phyloP scores from a whole-genome alignment of 2,329 filamentous ascomycete species.

The Xylaria sp. region DNA sequence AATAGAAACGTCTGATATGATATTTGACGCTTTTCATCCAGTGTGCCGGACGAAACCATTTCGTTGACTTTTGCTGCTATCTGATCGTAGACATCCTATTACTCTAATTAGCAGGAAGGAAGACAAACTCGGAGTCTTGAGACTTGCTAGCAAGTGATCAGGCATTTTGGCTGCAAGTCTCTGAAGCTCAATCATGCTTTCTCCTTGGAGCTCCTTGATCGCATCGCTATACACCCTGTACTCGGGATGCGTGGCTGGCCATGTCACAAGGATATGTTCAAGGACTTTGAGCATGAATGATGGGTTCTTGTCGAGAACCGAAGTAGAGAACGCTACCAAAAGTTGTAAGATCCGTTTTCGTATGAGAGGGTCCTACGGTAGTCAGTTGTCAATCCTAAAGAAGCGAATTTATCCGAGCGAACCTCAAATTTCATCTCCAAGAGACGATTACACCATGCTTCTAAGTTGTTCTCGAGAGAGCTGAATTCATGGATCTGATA shows the following conservation, averaged over 20 bases:
- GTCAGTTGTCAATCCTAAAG: conserved; percentile 36
- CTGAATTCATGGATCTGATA: conserved; percentile 61
- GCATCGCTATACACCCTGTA: conserved; percentile 83
- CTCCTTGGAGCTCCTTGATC: conserved; percentile 85
- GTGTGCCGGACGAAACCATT: conserved; percentile 75
- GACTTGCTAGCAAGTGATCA: conserved; percentile 79
- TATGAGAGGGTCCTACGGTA: conserved; percentile 76
- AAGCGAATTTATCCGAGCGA: conserved; percentile 28
- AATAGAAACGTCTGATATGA: conserved; percentile 92
- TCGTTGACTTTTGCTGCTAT: conserved; percentile 85
- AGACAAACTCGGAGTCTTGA: background rate
- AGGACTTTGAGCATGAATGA: conserved; percentile 88
- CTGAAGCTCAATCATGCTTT: conserved; percentile 88
- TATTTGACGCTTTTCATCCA: conserved; percentile 85
- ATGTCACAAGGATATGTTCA: conserved; percentile 88
- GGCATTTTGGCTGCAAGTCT: conserved; percentile 90
- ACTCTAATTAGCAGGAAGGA: conserved; percentile 38
- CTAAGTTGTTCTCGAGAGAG: conserved; percentile 70
- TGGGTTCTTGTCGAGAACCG: conserved; percentile 78
- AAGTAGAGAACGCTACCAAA: conserved; percentile 85
- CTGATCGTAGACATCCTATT: conserved; percentile 82
- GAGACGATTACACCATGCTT: conserved; percentile 78
- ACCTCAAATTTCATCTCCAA: conserved; percentile 76
- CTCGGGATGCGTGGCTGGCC: conserved; percentile 76
- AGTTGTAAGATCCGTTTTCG: conserved; percentile 83